phyloP scores from a whole-genome alignment of 108 stramenopile species.

The Asterionellopsis glacialis region DNA sequence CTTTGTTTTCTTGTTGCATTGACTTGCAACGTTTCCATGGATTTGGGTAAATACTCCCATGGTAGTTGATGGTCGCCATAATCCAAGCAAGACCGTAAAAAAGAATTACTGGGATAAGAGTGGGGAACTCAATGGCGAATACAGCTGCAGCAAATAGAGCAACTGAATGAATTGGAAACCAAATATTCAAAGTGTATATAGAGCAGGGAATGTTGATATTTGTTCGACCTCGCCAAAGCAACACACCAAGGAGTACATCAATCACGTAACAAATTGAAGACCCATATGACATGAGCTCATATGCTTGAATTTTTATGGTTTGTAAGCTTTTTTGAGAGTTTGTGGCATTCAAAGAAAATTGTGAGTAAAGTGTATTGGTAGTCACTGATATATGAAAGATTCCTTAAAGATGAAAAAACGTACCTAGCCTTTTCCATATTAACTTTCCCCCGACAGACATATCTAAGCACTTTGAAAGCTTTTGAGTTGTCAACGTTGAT shows the following conservation, averaged over 20 bases:
- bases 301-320: constrained; percentile 15
- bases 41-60: constrained; percentile 24
- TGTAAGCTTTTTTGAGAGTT: constrained; percentile 18
- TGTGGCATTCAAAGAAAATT: too few species aligned
- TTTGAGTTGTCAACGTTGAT: constrained; percentile 37
- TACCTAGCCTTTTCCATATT: constrained; percentile 27
- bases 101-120: constrained; percentile 18
- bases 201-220: background rate
- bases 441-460: constrained; percentile 38
- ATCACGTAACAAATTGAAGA: constrained; percentile 25
- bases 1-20: constrained; percentile 24
- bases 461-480: constrained; percentile 39
- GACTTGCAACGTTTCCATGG: constrained; percentile 44
- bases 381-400: too few species aligned
- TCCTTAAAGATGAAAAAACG: too few species aligned
- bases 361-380: too few species aligned
- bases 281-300: constrained; percentile 28
- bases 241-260: constrained; percentile 25
- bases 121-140: constrained; percentile 21
- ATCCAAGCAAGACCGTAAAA: constrained; percentile 26
- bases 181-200: constrained; percentile 5
- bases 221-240: constrained; percentile 44
- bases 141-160: constrained; percentile 17
- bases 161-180: constrained; percentile 44
- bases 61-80: constrained; percentile 27